Percentiles rank a stretch among this genome's conserved stretches.
Conservation (phyloP, 805 yeast species). For the Isabelozyma gotoi region DNA sequence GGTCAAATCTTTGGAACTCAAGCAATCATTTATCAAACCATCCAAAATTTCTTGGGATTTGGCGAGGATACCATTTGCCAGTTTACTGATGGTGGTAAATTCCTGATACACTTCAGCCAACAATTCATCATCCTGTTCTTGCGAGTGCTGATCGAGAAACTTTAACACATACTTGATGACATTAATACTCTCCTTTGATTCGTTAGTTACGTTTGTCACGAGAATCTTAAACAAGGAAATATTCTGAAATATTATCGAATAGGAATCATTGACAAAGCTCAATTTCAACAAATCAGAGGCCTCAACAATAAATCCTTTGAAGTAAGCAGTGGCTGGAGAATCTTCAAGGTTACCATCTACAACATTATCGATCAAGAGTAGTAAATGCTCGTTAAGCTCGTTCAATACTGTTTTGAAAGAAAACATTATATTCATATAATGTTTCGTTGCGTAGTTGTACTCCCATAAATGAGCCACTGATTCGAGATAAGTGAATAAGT, state of each 20-base stretch:
- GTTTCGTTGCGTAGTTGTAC: slow-evolving; percentile 7
- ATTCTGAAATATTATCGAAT: slow-evolving; percentile 1
- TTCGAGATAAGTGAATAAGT: slow-evolving; percentile 1
- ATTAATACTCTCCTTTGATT: background rate
- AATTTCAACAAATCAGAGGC: slow-evolving; percentile 1
- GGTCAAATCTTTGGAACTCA: slow-evolving; percentile 1
- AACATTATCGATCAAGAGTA: slow-evolving; percentile 1
- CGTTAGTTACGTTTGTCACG: background rate
- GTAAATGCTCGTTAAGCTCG: slow-evolving; percentile 1
- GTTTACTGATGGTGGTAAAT: background rate
- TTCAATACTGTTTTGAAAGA: background rate
- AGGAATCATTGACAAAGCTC: slow-evolving; percentile 2
- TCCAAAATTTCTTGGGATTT: background rate
- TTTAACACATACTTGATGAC: background rate
- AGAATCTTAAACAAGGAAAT: slow-evolving; percentile 1
- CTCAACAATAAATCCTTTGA: slow-evolving; percentile 3
- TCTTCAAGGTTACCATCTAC: background rate
- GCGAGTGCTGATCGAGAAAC: slow-evolving; percentile 1
- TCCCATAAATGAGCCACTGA: slow-evolving; percentile 9
- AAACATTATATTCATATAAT: background rate
- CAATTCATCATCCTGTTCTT: background rate
- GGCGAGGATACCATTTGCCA: background rate
- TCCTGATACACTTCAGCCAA: background rate
- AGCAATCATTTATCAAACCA: background rate
- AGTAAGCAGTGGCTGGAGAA: background rate